Conservation (phyloP, 345 rosid species). For the Pugionium dolabratum region DNA sequence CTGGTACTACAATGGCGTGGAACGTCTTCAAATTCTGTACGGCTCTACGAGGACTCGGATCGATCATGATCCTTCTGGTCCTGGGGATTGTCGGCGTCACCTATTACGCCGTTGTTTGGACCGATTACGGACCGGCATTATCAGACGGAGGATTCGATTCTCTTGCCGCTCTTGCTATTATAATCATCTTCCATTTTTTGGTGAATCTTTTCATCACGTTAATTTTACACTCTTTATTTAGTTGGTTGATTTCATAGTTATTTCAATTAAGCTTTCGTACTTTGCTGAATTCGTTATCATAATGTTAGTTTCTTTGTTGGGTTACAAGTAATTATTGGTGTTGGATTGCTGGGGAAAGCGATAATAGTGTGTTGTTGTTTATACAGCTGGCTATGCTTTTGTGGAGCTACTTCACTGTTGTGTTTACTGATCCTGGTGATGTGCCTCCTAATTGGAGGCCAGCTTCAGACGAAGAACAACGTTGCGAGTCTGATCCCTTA, state of each 20-base stretch:
- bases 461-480: slow-evolving; percentile 64
- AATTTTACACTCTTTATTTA: background rate
- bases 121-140: slow-evolving; percentile 81
- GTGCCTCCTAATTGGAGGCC: slow-evolving; percentile 94
- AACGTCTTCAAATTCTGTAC: slow-evolving; percentile 97
- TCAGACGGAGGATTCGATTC: slow-evolving; percentile 66
- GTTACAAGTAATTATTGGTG: slow-evolving; percentile 1
- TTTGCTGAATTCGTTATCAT: background rate
- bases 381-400: slow-evolving; percentile 86
- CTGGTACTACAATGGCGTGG: slow-evolving; percentile 98
- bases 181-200: slow-evolving; percentile 78
- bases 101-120: slow-evolving; percentile 86
- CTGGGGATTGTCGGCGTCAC: slow-evolving; percentile 92
- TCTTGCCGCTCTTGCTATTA: slow-evolving; percentile 51
- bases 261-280: slow-evolving; percentile 6
- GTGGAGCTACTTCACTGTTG: slow-evolving; percentile 97
- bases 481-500: slow-evolving; percentile 78
- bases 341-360: slow-evolving; percentile 14
- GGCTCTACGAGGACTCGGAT: slow-evolving; percentile 90
- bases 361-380: slow-evolving; percentile 5
- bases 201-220: slow-evolving; percentile 42
- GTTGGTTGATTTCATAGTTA: background rate
- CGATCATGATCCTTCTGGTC: slow-evolving; percentile 95
- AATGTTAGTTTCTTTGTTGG: background rate
- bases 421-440: slow-evolving; percentile 87